Evolutionary conservation across 2,329 filamentous ascomycete species (phyloP).

Genomic region (Thielaviopsis punctulata): DNA sequence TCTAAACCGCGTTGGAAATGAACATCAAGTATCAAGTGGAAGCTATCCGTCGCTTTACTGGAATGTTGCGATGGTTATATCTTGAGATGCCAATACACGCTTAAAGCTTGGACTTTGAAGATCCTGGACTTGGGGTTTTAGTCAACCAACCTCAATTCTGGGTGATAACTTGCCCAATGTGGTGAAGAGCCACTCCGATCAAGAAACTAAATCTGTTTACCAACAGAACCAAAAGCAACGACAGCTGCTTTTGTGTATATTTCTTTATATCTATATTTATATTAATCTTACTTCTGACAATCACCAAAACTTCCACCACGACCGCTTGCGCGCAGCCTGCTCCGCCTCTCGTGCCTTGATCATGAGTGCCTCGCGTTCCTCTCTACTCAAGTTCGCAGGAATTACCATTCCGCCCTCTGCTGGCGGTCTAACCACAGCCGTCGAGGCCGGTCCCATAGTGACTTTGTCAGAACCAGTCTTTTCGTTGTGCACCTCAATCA

Average conservation of each 20-base stretch:
- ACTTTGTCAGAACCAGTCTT: slow-evolving; percentile 25
- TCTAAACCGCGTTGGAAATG: too few species aligned
- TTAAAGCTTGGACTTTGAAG: too few species aligned
- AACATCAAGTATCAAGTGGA: neutral
- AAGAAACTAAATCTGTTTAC: too few species aligned
- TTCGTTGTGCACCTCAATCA: slow-evolving; percentile 52
- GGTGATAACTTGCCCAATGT: too few species aligned
- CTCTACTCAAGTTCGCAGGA: slow-evolving; percentile 2
- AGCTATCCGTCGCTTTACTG: neutral
- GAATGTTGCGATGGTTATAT: too few species aligned
- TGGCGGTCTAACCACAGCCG: slow-evolving; percentile 3
- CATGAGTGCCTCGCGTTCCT: slow-evolving; percentile 9
- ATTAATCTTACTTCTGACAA: neutral
- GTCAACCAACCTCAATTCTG: too few species aligned
- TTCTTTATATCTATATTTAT: too few species aligned
- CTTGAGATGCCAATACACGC: too few species aligned
- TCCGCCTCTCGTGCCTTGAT: slow-evolving; percentile 18
- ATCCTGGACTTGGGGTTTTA: too few species aligned
- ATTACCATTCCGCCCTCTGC: slow-evolving; percentile 1
- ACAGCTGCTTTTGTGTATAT: too few species aligned
- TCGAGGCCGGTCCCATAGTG: slow-evolving; percentile 13
- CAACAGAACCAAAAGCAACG: too few species aligned
- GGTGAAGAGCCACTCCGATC: too few species aligned
- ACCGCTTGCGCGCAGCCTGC: slow-evolving; percentile 15
- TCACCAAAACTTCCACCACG: slow-evolving; percentile 29